These are phyloP conservation scores for Eucalyptus decipiens DNA, from an alignment of 345 rosid species.

Conservation along the genomic window DNA sequence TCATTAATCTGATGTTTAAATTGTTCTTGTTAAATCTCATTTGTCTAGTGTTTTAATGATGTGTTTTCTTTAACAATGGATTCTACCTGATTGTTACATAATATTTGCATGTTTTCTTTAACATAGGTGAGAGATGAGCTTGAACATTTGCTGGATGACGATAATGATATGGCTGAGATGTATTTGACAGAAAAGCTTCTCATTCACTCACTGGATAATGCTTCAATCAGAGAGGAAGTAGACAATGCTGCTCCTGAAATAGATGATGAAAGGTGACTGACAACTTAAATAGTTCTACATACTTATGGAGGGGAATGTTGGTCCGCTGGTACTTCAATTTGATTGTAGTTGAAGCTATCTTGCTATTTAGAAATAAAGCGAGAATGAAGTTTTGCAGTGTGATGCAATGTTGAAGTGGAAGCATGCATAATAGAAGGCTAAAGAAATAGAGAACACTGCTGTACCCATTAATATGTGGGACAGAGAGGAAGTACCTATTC, in stretches of 20 bases:
- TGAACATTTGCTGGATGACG: conserved; percentile 53
- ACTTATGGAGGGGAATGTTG: background rate
- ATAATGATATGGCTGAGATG: conserved; percentile 52
- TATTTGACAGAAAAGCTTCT: conserved; percentile 36
- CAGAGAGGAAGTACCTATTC: background rate
- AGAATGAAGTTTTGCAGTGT: background rate
- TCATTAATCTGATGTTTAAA: background rate
- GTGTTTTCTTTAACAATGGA: background rate
- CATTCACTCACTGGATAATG: conserved; percentile 5
- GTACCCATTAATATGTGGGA: background rate
- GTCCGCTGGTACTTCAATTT: background rate
- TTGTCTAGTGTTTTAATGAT: background rate
- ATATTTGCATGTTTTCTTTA: background rate
- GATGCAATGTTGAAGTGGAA: background rate
- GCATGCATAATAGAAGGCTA: background rate
- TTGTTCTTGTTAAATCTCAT: background rate
- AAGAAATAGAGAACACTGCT: background rate
- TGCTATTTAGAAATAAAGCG: background rate
- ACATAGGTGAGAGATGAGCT: conserved; percentile 49
- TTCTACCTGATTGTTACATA: background rate
- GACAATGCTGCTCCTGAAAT: background rate
- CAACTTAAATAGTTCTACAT: background rate
- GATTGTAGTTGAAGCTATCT: background rate
- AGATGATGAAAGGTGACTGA: conserved; percentile 18
- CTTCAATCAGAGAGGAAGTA: conserved; percentile 4